These are phyloP conservation scores for Penicillium sp. DNA, from an alignment of 2,329 filamentous ascomycete species.

Conservation along the genomic window DNA sequence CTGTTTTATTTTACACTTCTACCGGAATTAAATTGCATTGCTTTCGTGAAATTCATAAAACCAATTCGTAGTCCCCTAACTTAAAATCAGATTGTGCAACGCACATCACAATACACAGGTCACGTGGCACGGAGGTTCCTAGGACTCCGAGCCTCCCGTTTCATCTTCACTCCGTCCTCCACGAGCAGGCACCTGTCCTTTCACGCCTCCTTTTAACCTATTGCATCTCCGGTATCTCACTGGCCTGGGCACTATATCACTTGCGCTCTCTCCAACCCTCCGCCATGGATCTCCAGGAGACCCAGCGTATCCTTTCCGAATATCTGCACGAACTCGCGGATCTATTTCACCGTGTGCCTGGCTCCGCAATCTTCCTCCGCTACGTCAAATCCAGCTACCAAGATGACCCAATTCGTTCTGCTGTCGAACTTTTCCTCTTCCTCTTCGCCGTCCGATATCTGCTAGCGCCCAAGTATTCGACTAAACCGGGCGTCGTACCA, in stretches of 20 bases:
- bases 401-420: conserved; percentile 89
- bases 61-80: not conserved
- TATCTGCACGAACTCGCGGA: conserved; percentile 56
- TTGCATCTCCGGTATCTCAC: not conserved
- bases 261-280: conserved; percentile 6
- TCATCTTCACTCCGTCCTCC: not conserved
- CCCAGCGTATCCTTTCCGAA: conserved; percentile 53
- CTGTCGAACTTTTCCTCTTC: conserved; percentile 88
- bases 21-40: conserved; percentile 30
- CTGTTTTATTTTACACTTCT: conserved; percentile 20
- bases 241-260: conserved; percentile 7
- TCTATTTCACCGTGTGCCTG: conserved; percentile 85
- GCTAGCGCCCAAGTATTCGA: conserved; percentile 87
- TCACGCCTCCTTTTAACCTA: not conserved
- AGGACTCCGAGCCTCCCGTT: conserved; percentile 1
- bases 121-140: conserved; percentile 5
- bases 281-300: conserved; percentile 58
- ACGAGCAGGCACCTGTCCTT: not conserved
- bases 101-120: not conserved
- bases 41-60: conserved; percentile 9
- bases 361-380: conserved; percentile 87
- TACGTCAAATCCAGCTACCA: conserved; percentile 98
- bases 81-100: not conserved
- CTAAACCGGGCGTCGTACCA: conserved; percentile 85
- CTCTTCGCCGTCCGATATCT: conserved; percentile 95